Conservation (phyloP, 306 rosid species). For the Ochetophila trinervis region DNA sequence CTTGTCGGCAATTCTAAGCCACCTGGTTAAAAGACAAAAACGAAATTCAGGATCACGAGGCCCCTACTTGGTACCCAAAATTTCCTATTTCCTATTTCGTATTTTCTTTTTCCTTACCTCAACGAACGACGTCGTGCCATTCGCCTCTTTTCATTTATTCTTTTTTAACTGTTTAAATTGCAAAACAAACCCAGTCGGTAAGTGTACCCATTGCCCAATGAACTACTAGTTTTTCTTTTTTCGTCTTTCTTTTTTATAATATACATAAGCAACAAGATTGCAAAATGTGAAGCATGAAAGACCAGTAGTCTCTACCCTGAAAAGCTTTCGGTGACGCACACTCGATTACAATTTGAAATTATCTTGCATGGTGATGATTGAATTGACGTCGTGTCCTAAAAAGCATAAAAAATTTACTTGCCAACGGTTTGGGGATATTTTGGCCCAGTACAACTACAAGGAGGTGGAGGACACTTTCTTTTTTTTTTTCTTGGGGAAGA, state of each 20-base stretch:
- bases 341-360: slow-evolving; percentile 43
- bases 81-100: too few species aligned
- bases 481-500: too few species aligned
- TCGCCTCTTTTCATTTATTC: too few species aligned
- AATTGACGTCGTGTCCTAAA: slow-evolving; percentile 14
- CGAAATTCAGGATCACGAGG: background rate
- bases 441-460: background rate
- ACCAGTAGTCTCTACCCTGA: background rate
- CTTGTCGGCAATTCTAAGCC: slow-evolving; percentile 32
- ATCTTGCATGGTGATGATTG: slow-evolving; percentile 30
- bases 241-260: background rate
- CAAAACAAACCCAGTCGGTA: too few species aligned
- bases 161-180: too few species aligned
- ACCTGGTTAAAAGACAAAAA: background rate
- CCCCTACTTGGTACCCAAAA: too few species aligned
- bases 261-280: background rate
- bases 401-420: slow-evolving; percentile 2
- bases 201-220: too few species aligned
- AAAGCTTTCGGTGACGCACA: slow-evolving; percentile 61
- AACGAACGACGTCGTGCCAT: too few species aligned
- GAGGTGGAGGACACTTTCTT: background rate
- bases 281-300: slow-evolving; percentile 1
- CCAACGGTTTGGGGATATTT: background rate
- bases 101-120: too few species aligned
- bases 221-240: background rate